Base-by-base conservation (phyloP, 1,284 basidiomycete species). In the Moesziomyces globuligerus region DNA sequence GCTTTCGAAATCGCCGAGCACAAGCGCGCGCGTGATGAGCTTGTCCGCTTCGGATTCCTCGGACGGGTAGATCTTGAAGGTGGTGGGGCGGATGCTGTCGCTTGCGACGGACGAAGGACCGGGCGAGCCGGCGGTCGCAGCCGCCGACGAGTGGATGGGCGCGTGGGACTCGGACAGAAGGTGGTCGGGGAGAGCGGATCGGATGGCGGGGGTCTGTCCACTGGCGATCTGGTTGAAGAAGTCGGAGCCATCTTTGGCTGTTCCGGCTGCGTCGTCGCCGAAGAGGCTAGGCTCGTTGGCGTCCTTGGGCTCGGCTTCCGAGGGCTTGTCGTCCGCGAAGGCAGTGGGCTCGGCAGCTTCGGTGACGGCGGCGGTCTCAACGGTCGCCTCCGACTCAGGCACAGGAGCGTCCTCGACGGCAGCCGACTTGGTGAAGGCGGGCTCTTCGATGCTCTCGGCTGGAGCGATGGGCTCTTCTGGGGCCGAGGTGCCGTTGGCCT, bases 1-100 rank as follows among this genome's bases (percentile, higher is more conserved):
- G 20, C 90, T 91, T 72, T 90, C 88, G 75, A 98, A 97, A 83
- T 98, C 95, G 34, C 95, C 95, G 9, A 98, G 86, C 1, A 98
- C 92, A 28, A 98, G 86, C 1, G 95, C 92, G 76, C 93, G 92
- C 1, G 95, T 97, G 72, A 98, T 88, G 25, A 98, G 86, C 26
- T 89, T 87, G 80, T 98, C 94, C 0, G 89, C 89, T 65, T 96
- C 92, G 4, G 90, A 90, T 83, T 94, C 93, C 48, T 94, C 91
- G 7, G 86, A 80, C 0, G 94, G 93, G 80, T 96, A 96, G 72
- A 98, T 96, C 81, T 87, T 89, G 87, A 98, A 98, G 0, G 89
- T 91, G 76, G 90, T 91, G 13, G 53, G 83, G 17, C 59, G 55
- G 70, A 87, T 64, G 36, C 64, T 83, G 54, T 94, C 91, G 3